Percentiles rank a stretch among this genome's conserved stretches.
Evolutionary conservation across 495 filamentous ascomycete species (phyloP).

Genomic region (Umbilicaria muhlenbergii): DNA sequence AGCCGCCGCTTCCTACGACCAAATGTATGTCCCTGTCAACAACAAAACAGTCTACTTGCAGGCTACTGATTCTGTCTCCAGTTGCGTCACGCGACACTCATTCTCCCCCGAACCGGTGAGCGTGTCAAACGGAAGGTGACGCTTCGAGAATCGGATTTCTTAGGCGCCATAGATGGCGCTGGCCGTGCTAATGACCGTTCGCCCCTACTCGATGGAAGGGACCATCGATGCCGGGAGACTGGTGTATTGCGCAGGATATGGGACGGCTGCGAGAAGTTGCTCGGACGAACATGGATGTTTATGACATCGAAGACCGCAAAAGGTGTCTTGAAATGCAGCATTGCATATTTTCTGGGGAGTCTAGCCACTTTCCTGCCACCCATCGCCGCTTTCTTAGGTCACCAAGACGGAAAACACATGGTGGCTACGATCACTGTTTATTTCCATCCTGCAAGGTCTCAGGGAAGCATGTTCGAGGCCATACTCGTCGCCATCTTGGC

Average conservation of each 20-base stretch:
- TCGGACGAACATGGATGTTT: constrained; percentile 21
- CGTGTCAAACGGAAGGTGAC: constrained; percentile 35
- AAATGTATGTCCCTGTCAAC: constrained; percentile 16
- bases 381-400: constrained; percentile 57
- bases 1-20: constrained; percentile 24
- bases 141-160: constrained; percentile 18
- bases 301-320: constrained; percentile 43
- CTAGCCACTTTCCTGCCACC: constrained; percentile 71
- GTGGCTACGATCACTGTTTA: constrained; percentile 88
- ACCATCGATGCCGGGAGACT: constrained; percentile 4
- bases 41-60: background rate
- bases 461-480: constrained; percentile 84
- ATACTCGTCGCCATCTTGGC: constrained; percentile 68
- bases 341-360: constrained; percentile 82
- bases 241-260: constrained; percentile 1
- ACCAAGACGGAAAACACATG: constrained; percentile 91
- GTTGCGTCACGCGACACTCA: constrained; percentile 38
- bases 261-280: background rate
- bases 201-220: constrained; percentile 21
- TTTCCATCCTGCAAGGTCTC: constrained; percentile 85
- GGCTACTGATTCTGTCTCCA: constrained; percentile 8
- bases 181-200: constrained; percentile 22
- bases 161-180: constrained; percentile 10
- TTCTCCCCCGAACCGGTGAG: constrained; percentile 36
- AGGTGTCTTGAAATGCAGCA: constrained; percentile 77